Base-by-base conservation (phyloP, 306 rosid species). In the Quercus alba region DNA sequence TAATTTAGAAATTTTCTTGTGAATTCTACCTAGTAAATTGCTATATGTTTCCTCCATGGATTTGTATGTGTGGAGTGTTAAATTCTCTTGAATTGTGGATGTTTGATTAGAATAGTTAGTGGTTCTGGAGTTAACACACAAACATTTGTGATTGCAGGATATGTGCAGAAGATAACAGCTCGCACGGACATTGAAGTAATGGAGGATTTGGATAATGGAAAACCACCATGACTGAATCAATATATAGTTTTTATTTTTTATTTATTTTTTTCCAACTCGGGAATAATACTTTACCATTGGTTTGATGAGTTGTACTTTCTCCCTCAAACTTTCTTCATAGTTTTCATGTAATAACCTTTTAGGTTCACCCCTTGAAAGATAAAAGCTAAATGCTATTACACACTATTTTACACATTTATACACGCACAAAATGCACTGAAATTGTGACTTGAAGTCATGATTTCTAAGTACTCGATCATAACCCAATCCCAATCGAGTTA, bases 101-200 rank as follows among this genome's bases (percentile, higher is more conserved):
- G 46, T 7, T 64, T 64, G 44, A 17, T 64, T 64, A 64, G 46
- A 64, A 26, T 6, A 19, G 46, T 4, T 8, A 28, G 12, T 28
- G 44, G 33, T 64, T 64, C 70, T 64, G 70, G 17, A 49, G 20
- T 59, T 70, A 18, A 83, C 78, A 56, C 79, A 38, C 23, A 4
- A 2, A 38, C 85, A 75, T 77, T 76, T 67, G 25, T 81, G 14
- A 75, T 80, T 87, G 85, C 92, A 95, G 99, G 99, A 77, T 95
- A 91, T 28, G 99, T 93, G 84, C 98, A 95, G 88, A 95, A 95
- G 93, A 93, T 95, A 80, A 95, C 98, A 57, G 84, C 97, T 81
- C 95, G 97, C 64, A 89, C 84, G 30, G 93, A 91, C 89, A 93
- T 95, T 63, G 94, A 91, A 78, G 82, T 93, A 25, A 93, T 91